Base-by-base conservation (phyloP, 2,329 filamentous ascomycete genomes). In the Zasmidium angulare region DNA sequence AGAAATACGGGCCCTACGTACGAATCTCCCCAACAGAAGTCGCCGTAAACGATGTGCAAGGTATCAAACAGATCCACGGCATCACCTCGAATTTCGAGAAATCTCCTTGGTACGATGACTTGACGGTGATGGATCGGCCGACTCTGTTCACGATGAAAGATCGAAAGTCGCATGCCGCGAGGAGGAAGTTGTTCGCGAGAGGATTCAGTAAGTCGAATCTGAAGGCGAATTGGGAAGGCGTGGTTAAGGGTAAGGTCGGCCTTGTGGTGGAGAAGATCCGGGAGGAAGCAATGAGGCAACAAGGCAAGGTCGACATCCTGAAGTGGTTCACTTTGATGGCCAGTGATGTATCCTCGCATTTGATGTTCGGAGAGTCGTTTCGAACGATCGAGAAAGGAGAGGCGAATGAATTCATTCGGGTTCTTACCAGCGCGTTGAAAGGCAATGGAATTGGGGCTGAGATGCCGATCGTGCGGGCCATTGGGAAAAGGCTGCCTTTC, bases 261-360 rank as follows among this genome's bases (percentile, higher is more conserved):
- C 61, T 75, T n/a, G 72, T 72, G 4, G 70, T 78, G 1, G 21
- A 58, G 2, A 67, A 69, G 43, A 76, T 78, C 51, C 67, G 66
- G 26, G 58, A 58, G 1, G 70, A 71, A 24, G 59, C 63, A 21
- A 48, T 31, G 7, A 64, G 50, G 52, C 50, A 71, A n/a, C 71
- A 52, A 70, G 74, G 75, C 14, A 29, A 47, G 2, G 72, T 71
- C 4, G 76, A 79, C 65, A 57, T 78, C 3, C 55, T 76, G 50
- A 73, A 75, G 53, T 79, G 77, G 77, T 73, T 62, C 74, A 76
- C 74, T 14, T 70, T 77, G 12, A 72, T 78, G 68, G 72, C 76
- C 7, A 71, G 72, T 0, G 77, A 79, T 64, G 69, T 78, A 7
- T 72, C 71, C 20, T 69, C 70, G 1, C 66, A 75, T 50, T 59